phyloP scores from a whole-genome alignment of 768 basidiomycete species.

The Vishniacozyma victoriae region DNA sequence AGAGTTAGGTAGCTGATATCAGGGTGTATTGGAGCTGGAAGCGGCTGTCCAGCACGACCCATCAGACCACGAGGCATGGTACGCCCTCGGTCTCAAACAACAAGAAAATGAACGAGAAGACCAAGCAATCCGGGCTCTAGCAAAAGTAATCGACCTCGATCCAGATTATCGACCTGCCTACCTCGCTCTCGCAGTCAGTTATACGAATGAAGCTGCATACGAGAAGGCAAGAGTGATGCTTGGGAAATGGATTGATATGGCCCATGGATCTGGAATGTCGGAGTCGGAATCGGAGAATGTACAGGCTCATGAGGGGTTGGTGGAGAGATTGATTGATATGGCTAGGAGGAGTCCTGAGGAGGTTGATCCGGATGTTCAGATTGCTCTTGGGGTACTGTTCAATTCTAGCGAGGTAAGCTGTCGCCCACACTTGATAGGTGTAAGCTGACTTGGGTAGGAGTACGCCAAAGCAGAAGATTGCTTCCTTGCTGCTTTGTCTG shows the following conservation, averaged over 20 bases:
- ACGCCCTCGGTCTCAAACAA: conserved; percentile 86
- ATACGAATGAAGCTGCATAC: conserved; percentile 81
- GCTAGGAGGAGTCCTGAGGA: conserved; percentile 58
- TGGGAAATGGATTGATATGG: conserved; percentile 66
- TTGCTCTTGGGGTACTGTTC: conserved; percentile 85
- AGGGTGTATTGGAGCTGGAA: conserved; percentile 85
- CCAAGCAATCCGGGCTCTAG: conserved; percentile 78
- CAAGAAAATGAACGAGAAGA: conserved; percentile 96
- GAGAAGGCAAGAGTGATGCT: conserved; percentile 71
- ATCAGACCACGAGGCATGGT: conserved; percentile 71
- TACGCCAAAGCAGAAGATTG: conserved; percentile 90
- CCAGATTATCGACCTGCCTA: conserved; percentile 63
- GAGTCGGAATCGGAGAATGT: conserved; percentile 1
- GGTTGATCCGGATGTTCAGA: conserved; percentile 90
- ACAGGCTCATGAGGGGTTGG: conserved; percentile 51
- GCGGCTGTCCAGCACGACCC: conserved; percentile 78
- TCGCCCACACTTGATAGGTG: background rate
- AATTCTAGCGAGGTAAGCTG: conserved; percentile 75
- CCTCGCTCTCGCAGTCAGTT: conserved; percentile 83
- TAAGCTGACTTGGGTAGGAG: conserved; percentile 55
- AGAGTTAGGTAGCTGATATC: conserved; percentile 17
- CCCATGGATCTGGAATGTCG: conserved; percentile 29
- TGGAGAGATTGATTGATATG: conserved; percentile 74
- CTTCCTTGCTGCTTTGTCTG: conserved; percentile 78
- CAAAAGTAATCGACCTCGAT: conserved; percentile 73